phyloP scores from a whole-genome alignment of 176 grass and related monocot genomes.

The Hsuehochloa calcarea region DNA sequence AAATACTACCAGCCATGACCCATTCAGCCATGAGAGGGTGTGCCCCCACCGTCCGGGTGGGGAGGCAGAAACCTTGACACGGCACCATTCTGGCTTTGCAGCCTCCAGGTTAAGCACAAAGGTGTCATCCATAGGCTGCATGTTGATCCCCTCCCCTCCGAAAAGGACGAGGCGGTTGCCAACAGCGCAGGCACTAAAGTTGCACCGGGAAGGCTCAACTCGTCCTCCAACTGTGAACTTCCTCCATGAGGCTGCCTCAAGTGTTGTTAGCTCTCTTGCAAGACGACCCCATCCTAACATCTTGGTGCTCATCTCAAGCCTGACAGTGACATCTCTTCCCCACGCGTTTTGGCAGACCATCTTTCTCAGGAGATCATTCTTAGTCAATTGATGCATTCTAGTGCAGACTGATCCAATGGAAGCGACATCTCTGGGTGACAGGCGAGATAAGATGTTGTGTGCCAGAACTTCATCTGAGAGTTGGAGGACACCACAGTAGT shows the following conservation, averaged over 20 bases:
- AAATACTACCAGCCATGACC: constrained; percentile 94
- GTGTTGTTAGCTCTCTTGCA: constrained; percentile 93
- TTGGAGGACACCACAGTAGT: constrained; percentile 69
- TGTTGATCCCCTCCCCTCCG: constrained; percentile 88
- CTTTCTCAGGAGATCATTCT: constrained; percentile 86
- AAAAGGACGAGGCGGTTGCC: constrained; percentile 92
- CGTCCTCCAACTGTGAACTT: constrained; percentile 90
- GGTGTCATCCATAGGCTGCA: constrained; percentile 97
- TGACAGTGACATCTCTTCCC: constrained; percentile 83
- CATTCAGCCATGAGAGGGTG: constrained; percentile 85
- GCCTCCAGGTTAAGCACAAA: constrained; percentile 93
- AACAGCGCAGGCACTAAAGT: constrained; percentile 89
- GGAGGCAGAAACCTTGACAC: constrained; percentile 76
- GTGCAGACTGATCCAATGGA: constrained; percentile 91
- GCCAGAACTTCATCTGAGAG: constrained; percentile 98
- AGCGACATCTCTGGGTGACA: constrained; percentile 80
- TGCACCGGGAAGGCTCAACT: constrained; percentile 93
- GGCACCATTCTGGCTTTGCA: constrained; percentile 75
- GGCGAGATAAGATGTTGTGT: constrained; percentile 77
- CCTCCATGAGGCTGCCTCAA: constrained; percentile 90
- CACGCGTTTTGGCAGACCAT: constrained; percentile 94
- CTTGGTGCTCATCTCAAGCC: constrained; percentile 83
- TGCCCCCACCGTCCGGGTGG: constrained; percentile 94
- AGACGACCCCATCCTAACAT: constrained; percentile 84
- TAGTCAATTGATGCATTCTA: constrained; percentile 76